Percentiles rank a stretch among this genome's conserved stretches.
These are phyloP conservation scores for Conticribra guillardii DNA, from an alignment of 108 stramenopile genomes.

Conservation along the genomic window DNA sequence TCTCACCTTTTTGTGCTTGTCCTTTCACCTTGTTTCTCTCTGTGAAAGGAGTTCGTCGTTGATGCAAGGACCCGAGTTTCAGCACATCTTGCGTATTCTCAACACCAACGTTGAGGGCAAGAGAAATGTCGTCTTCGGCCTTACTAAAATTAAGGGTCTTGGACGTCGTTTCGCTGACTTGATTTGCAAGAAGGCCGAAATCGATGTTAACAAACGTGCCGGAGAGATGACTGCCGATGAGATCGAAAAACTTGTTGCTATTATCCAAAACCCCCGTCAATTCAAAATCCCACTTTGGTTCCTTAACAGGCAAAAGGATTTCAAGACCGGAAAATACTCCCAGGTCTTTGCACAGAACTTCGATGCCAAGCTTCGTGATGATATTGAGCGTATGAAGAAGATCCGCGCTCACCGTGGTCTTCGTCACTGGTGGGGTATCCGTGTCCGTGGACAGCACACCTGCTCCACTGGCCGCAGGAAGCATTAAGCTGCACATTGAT, in stretches of 20 bases:
- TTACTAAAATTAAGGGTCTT: constrained; percentile 98
- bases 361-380: constrained; percentile 98
- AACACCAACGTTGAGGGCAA: constrained; percentile 99
- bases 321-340: constrained; percentile 97
- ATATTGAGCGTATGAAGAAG: constrained; percentile 98
- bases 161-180: constrained; percentile 98
- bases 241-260: constrained; percentile 99
- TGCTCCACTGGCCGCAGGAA: constrained; percentile 98
- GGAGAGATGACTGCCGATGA: constrained; percentile 99
- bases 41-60: constrained; percentile 68
- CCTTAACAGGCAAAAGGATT: constrained; percentile 99
- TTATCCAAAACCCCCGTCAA: constrained; percentile 98
- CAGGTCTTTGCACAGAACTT: constrained; percentile 98
- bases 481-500: constrained; percentile 36
- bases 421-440: constrained; percentile 99
- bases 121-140: constrained; percentile 97
- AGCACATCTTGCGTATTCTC: constrained; percentile 99
- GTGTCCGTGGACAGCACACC: constrained; percentile 99
- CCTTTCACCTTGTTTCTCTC: no score
- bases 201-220: constrained; percentile 98
- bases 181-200: constrained; percentile 99
- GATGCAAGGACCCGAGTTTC: constrained; percentile 98
- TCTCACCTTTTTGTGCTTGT: no score
- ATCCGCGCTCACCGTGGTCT: constrained; percentile 99
- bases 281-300: constrained; percentile 99